phyloP scores from a whole-genome alignment of 257 asterid species.

The Petunia secreta region DNA sequence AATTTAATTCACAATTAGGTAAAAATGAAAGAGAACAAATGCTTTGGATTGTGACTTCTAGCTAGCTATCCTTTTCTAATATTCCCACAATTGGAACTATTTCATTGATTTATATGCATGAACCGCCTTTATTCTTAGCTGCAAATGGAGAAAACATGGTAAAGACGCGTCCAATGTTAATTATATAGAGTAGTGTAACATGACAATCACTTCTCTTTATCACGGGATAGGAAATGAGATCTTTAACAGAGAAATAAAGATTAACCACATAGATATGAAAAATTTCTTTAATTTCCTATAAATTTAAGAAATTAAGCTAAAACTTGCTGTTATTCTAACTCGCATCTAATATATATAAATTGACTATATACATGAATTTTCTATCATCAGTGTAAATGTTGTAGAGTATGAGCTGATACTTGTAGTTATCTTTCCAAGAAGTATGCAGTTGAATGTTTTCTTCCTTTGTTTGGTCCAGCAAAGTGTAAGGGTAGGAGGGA shows the following conservation, averaged over 20 bases:
- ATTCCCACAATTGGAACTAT: not conserved
- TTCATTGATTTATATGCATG: not conserved
- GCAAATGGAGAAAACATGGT: not conserved
- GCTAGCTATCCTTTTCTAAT: not conserved
- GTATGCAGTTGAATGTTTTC: too few species aligned
- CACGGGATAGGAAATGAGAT: not conserved
- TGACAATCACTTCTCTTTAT: not conserved
- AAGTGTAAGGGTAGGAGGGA: too few species aligned
- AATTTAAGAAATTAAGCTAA: too few species aligned
- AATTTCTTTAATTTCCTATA: too few species aligned
- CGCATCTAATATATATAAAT: too few species aligned
- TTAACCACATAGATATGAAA: not conserved
- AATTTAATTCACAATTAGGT: not conserved
- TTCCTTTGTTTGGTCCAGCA: too few species aligned
- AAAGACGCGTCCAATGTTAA: not conserved
- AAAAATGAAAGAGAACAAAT: constrained; percentile 20
- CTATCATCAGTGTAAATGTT: too few species aligned
- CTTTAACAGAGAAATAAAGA: not conserved
- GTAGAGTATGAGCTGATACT: too few species aligned
- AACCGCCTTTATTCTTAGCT: constrained; percentile 6
- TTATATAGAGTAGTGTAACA: not conserved
- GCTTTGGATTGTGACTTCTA: not conserved
- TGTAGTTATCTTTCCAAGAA: too few species aligned
- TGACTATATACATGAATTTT: too few species aligned
- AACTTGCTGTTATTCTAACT: too few species aligned